Percentiles rank a stretch among this genome's conserved stretches.
phyloP scores from a whole-genome alignment of 73 alveolate species.

The Tetrahymena elliotti region DNA sequence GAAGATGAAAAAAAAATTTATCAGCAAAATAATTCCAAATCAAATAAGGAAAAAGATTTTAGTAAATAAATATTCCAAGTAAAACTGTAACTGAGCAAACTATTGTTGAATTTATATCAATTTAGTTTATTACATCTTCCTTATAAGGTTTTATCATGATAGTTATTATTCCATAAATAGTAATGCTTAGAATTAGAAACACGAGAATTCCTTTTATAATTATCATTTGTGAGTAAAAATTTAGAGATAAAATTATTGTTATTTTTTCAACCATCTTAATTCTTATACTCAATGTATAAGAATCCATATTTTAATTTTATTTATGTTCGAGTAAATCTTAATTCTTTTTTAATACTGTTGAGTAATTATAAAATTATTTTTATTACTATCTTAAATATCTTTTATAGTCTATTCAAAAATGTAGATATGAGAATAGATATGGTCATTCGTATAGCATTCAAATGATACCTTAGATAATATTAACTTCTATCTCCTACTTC shows the following conservation, averaged over 20 bases:
- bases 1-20: too few species aligned
- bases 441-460: background rate
- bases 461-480: background rate
- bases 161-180: background rate
- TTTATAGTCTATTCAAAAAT: too few species aligned
- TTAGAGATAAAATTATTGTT: background rate
- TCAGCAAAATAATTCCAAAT: background rate
- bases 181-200: background rate
- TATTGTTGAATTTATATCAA: background rate
- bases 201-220: background rate
- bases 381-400: too few species aligned
- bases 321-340: background rate
- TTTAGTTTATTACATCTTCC: background rate
- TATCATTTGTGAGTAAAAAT: background rate
- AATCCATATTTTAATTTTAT: background rate
- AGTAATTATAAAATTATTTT: too few species aligned
- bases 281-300: background rate
- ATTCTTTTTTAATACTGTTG: too few species aligned
- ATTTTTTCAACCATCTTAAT: background rate
- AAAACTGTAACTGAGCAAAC: background rate
- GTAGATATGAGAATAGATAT: background rate
- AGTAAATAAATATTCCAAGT: background rate
- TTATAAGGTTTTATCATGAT: background rate
- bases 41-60: background rate
- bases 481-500: background rate